Evolutionary conservation across 1,284 basidiomycete genomes (phyloP).

Genomic region (Pseudozyma hubeiensis): DNA sequence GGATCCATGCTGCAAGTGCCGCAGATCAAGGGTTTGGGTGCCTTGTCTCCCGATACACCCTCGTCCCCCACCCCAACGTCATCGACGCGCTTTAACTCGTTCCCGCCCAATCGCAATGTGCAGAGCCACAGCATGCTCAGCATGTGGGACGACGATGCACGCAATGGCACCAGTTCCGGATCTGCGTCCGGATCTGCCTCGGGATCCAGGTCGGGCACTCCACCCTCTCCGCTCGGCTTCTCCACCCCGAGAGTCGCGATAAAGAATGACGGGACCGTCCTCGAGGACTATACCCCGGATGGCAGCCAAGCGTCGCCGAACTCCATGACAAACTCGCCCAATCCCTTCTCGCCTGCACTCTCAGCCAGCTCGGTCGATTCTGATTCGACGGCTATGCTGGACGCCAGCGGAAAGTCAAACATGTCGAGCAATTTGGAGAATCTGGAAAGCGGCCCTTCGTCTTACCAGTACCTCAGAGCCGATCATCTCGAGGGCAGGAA

Average conservation of each 20-base stretch:
- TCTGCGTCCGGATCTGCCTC: slow-evolving; percentile 35
- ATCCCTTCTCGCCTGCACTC: slow-evolving; percentile 54
- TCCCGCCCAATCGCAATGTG: slow-evolving; percentile 46
- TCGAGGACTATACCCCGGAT: slow-evolving; percentile 56
- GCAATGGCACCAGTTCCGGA: slow-evolving; percentile 21
- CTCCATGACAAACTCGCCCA: slow-evolving; percentile 53
- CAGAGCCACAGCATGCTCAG: slow-evolving; percentile 29
- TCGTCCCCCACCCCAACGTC: slow-evolving; percentile 10
- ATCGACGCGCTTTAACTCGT: slow-evolving; percentile 51
- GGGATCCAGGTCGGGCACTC: slow-evolving; percentile 29
- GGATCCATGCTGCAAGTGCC: slow-evolving; percentile 44
- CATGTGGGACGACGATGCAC: slow-evolving; percentile 34
- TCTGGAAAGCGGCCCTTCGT: slow-evolving; percentile 21
- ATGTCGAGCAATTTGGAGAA: slow-evolving; percentile 36
- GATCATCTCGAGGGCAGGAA: slow-evolving; percentile 29
- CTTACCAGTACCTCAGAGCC: slow-evolving; percentile 30
- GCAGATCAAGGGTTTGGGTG: slow-evolving; percentile 3
- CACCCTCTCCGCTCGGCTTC: slow-evolving; percentile 37
- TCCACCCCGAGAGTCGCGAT: slow-evolving; percentile 26
- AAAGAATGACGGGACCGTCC: slow-evolving; percentile 39
- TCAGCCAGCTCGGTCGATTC: slow-evolving; percentile 56
- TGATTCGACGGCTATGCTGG: slow-evolving; percentile 50
- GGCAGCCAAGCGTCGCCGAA: slow-evolving; percentile 55
- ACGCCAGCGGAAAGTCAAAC: slow-evolving; percentile 13
- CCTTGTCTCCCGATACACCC: slow-evolving; percentile 4